Evolutionary conservation across 2,329 filamentous ascomycete species (phyloP).

Genomic region (Aspergillus luchuensis): DNA sequence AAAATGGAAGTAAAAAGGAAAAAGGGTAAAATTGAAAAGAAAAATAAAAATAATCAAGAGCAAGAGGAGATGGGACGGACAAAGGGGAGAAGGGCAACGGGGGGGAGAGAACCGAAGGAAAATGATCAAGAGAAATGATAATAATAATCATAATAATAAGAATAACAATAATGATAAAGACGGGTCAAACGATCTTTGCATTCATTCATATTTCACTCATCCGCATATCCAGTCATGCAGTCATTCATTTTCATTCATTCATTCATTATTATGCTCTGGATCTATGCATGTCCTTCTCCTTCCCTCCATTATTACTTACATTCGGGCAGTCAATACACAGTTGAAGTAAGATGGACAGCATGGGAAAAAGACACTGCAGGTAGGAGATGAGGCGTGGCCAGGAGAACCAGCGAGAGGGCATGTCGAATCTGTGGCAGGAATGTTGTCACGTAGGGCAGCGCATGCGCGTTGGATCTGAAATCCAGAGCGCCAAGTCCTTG

Average conservation of each 20-base stretch:
- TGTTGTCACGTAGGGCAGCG: constrained; percentile 28
- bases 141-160: neutral
- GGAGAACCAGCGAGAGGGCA: constrained; percentile 5
- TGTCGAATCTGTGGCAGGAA: constrained; percentile 24
- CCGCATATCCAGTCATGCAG: neutral
- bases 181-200: neutral
- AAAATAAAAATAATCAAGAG: constrained; percentile 11
- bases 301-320: neutral
- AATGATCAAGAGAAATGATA: constrained; percentile 1
- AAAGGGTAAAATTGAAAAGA: neutral
- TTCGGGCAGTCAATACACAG: no score
- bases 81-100: constrained; percentile 1
- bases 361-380: neutral
- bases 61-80: constrained; percentile 3
- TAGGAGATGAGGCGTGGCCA: neutral
- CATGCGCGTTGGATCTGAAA: constrained; percentile 23
- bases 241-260: neutral
- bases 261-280: neutral
- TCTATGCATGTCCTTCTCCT: neutral
- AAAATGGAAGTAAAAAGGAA: constrained; percentile 8
- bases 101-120: neutral
- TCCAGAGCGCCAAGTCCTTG: constrained; percentile 19
- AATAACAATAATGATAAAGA: neutral
- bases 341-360: neutral
- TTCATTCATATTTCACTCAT: neutral